phyloP scores from a whole-genome alignment of 257 asterid species.

The Haberlea rhodopensis region DNA sequence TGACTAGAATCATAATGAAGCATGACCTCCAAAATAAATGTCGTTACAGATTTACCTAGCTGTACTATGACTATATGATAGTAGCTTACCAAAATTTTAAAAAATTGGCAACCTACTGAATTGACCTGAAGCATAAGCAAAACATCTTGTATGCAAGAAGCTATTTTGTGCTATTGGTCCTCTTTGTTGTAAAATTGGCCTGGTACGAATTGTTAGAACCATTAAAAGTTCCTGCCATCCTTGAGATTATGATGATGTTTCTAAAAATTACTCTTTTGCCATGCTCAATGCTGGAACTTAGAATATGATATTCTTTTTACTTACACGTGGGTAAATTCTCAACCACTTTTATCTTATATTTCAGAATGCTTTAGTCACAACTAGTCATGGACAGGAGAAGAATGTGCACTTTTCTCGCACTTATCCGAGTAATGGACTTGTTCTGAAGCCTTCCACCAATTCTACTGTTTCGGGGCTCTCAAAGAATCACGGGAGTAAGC shows the following conservation, averaged over 20 bases:
- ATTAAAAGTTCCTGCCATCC: neutral
- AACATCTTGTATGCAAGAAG: neutral
- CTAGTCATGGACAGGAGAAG: constrained; percentile 29
- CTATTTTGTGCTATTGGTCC: constrained; percentile 7
- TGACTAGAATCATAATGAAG: neutral
- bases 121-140: constrained; percentile 6
- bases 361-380: constrained; percentile 40
- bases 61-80: neutral
- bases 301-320: constrained; percentile 2
- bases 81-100: neutral
- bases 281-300: neutral
- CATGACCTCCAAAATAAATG: neutral
- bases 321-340: neutral
- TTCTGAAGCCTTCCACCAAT: constrained; percentile 25
- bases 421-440: constrained; percentile 43
- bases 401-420: constrained; percentile 26
- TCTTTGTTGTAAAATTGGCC: neutral
- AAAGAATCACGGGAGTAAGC: constrained; percentile 50
- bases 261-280: neutral
- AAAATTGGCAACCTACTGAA: constrained; percentile 5
- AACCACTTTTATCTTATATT: constrained; percentile 23
- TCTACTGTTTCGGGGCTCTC: constrained; percentile 31
- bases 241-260: neutral
- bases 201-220: neutral
- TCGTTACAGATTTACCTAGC: constrained; percentile 7